Evolutionary conservation across 352 stramenopile species (phyloP), one percentile per base, ranked within the genome.

Genomic region (Phytophthora vignae): DNA sequence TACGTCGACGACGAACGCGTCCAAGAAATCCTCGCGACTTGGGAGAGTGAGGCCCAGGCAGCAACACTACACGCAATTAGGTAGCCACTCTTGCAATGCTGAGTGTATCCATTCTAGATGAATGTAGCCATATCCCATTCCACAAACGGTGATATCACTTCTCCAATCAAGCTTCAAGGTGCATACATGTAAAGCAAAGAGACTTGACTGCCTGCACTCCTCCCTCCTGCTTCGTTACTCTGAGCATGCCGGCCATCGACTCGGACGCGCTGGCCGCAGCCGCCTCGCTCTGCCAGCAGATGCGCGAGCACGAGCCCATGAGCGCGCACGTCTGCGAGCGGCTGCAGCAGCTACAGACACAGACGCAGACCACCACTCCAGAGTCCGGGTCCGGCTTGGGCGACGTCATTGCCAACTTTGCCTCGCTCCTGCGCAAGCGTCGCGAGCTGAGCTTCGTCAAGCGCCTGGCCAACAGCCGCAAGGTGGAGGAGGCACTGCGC

Each of bases 341-440:
- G 14, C 55, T 74, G 33, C 53, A 74, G 44, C 49, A 33, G 21
- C 19, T 55, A 15, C 36, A 33, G 29, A 25, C 22, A 33, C 29
- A 33, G 29, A 33, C 29, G 9, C 29, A 33, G 29, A 31, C 27
- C 27, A 31, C 2, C 27, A n/a, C n/a, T n/a, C 8, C 27, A 31
- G 27, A 31, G 27, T 31, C n/a, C n/a, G n/a, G n/a, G n/a, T n/a
- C n/a, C n/a, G n/a, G n/a, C n/a, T n/a, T n/a, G n/a, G n/a, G n/a
- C n/a, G n/a, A n/a, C 17, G 48, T 67, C 22, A 67, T 82, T n/a
- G 55, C 38, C 8, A 58, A 52, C 19, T 81, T 83, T 44, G 61
- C 69, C 60, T 64, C 49, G 27, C 66, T 70, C 55, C 48, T 69
- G 36, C 9, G 27, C 17, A 67, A 56, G 21, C 60, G 60, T 27